Evolutionary conservation across 768 basidiomycete genomes (phyloP).

Genomic region (Tylopilus felleus): DNA sequence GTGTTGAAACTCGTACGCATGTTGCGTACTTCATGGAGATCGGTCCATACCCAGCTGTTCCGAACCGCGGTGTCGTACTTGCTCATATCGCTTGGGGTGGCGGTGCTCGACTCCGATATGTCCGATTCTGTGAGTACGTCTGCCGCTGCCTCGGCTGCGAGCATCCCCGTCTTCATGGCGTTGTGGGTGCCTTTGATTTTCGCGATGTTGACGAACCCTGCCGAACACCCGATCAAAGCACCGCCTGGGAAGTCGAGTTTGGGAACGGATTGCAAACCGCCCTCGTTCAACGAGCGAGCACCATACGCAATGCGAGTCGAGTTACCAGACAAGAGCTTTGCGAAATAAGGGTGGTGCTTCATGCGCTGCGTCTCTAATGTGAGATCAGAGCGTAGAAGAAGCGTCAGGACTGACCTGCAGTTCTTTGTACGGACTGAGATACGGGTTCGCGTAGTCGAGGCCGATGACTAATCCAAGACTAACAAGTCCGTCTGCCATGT

Average conservation of each 20-base stretch:
- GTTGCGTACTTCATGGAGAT: constrained; percentile 89
- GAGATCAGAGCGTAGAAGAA: not conserved
- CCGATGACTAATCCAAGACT: constrained; percentile 90
- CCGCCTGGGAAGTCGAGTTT: constrained; percentile 88
- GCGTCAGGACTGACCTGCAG: constrained; percentile 62
- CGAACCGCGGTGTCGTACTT: constrained; percentile 67
- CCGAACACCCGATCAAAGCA: constrained; percentile 91
- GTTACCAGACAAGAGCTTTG: constrained; percentile 69
- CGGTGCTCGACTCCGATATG: not conserved
- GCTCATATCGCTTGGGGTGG: constrained; percentile 59
- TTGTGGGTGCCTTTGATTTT: constrained; percentile 99
- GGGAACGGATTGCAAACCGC: constrained; percentile 90
- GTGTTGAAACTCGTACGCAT: constrained; percentile 86
- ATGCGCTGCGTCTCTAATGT: constrained; percentile 50
- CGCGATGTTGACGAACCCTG: constrained; percentile 93
- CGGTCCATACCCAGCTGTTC: constrained; percentile 79
- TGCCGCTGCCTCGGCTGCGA: constrained; percentile 88
- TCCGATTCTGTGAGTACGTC: constrained; percentile 45
- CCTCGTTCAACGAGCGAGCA: constrained; percentile 87
- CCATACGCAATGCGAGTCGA: constrained; percentile 85
- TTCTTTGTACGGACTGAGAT: constrained; percentile 87
- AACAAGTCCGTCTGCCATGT: constrained; percentile 90
- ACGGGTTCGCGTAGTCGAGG: constrained; percentile 93
- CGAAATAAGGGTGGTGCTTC: constrained; percentile 96
- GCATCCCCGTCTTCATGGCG: constrained; percentile 98